Base-by-base conservation (phyloP, 306 rosid species). In the Glycine tomentella region DNA sequence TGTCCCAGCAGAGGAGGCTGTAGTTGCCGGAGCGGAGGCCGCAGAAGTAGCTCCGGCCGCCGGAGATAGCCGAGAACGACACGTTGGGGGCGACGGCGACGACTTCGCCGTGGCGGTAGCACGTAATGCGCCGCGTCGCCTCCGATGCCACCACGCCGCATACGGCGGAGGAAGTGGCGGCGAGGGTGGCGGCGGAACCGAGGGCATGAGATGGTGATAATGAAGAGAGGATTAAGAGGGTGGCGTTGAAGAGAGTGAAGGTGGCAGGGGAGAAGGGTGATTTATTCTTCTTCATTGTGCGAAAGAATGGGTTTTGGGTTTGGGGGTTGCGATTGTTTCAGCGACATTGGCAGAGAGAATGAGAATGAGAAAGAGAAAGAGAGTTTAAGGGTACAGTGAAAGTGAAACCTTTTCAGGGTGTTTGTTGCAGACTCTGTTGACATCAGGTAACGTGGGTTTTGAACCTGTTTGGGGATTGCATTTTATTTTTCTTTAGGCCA, bases 131-230 rank as follows among this genome's bases (percentile, higher is more conserved):
- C 15, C 82, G 91, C 2, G 70, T 83, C 1, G 78, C 57, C 44
- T 87, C 67, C 38, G 44, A 77, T 17, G 97, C 87, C 9, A 88
- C 87, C 33, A 95, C 12, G 82, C 98, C 99, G 75, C 99, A 95
- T 31, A 95, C 92, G 36, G 89, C 82, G 78, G 77, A 72, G 86
- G 94, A 85, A 72, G 68, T 84, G 61, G 89, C 67, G 55, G 99
- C 94, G 58, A 95, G 87, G 52, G 99, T 90, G 81, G 92, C 81
- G 65, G 93, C 96, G 74, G 98, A 90, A 79, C 96, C 96, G 68
- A 93, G 81, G 38, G 98, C 90, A 75, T 77, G 53, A 48, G 67
- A 61, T 0, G 48, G 52, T 2, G 92, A 81, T 1, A 55, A 4
- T 38, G 46, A 0, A n/a, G 16, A 38, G 55, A 88, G 36, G 64